Evolutionary conservation across 2,329 filamentous ascomycete genomes (phyloP).

Genomic region (Metarhizium guizhouense): DNA sequence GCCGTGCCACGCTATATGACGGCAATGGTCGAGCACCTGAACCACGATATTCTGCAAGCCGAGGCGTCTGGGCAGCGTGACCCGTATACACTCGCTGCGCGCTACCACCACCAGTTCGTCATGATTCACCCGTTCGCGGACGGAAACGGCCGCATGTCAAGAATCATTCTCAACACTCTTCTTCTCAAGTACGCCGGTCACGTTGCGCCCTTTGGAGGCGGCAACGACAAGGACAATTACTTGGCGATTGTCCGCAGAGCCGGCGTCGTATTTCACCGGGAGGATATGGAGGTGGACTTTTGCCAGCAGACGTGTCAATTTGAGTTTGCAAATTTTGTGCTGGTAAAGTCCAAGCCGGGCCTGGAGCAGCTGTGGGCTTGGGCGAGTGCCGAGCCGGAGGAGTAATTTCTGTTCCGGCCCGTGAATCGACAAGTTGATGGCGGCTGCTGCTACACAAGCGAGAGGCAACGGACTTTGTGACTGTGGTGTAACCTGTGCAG

Average conservation of each 20-base stretch:
- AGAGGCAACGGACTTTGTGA: too few species aligned
- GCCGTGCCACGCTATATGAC: constrained; percentile 17
- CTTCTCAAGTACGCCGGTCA: constrained; percentile 20
- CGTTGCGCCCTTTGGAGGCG: neutral
- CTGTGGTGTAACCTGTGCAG: too few species aligned
- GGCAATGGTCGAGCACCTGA: constrained; percentile 11
- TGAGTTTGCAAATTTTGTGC: neutral
- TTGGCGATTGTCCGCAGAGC: neutral
- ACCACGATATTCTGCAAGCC: constrained; percentile 13
- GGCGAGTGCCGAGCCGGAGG: neutral
- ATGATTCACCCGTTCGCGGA: constrained; percentile 27
- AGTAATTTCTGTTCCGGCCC: too few species aligned
- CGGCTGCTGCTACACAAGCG: too few species aligned
- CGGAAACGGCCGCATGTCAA: constrained; percentile 24
- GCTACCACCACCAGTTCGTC: constrained; percentile 20
- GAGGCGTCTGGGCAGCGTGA: constrained; percentile 7
- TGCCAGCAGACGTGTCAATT: neutral
- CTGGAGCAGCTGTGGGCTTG: neutral
- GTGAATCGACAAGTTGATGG: too few species aligned
- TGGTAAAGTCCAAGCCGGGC: neutral
- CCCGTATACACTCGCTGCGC: constrained; percentile 16
- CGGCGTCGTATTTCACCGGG: neutral
- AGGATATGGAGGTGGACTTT: constrained; percentile 3
- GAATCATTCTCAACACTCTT: constrained; percentile 23
- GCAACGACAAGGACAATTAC: neutral